phyloP scores from a whole-genome alignment of 1,284 basidiomycete genomes.

The Xerocomus nothofagi region DNA sequence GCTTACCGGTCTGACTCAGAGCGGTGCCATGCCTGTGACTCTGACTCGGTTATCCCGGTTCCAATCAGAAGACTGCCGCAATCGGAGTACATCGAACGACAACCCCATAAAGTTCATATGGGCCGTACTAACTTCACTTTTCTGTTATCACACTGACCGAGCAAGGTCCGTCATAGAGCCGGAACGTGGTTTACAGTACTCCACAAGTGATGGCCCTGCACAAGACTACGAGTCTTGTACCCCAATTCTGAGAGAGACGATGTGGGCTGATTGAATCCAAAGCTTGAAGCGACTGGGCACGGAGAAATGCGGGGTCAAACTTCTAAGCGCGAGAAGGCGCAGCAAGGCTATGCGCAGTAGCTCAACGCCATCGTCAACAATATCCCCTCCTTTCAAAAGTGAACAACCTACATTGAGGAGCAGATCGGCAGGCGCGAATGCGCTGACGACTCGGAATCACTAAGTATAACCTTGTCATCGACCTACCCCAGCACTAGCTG shows the following conservation, averaged over 20 bases:
- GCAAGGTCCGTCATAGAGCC: too few relatives aligned
- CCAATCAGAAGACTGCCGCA: constrained; percentile 13
- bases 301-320: too few relatives aligned
- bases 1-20: constrained; percentile 21
- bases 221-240: neutral
- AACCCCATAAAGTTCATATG: neutral
- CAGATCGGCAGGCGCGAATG: neutral
- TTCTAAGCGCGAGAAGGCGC: too few relatives aligned
- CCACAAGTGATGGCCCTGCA: neutral
- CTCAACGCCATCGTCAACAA: neutral
- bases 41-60: neutral
- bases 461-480: neutral
- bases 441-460: neutral
- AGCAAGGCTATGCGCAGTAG: constrained; percentile 15
- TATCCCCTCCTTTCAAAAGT: neutral
- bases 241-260: neutral
- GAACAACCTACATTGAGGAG: neutral
- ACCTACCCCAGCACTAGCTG: too few relatives aligned
- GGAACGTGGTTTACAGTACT: neutral
- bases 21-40: neutral
- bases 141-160: neutral
- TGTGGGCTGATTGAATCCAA: neutral
- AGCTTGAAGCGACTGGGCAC: too few relatives aligned
- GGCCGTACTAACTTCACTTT: neutral
- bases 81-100: neutral